Base-by-base conservation (phyloP, 768 basidiomycete genomes). In the Collybiopsis confluens region DNA sequence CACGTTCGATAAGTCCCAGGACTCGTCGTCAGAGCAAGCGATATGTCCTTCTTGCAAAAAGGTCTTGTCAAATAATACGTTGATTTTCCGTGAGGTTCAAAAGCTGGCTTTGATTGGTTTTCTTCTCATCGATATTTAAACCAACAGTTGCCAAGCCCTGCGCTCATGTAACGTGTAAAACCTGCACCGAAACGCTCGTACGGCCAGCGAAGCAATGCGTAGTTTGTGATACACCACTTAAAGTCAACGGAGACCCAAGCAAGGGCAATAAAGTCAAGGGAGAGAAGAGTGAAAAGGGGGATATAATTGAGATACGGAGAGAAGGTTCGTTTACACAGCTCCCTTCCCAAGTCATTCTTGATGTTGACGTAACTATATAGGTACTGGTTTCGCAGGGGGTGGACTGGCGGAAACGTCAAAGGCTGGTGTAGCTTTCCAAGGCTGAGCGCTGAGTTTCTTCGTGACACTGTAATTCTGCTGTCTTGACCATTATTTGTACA, bases 381-480 rank as follows among this genome's bases (percentile, higher is more conserved):
- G 92, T 23, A 98, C 95, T 9, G 94, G 95, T 0, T 98, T 90
- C 64, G 93, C 95, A 7, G 89, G 90, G 50, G 94, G 95, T n/a
- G 95, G 95, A 5, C 69, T 92, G 59, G 92, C 93, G n/a, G 92
- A 96, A 70, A 88, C 89, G 0, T 85, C 81, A 35, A 87, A 81
- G 65, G 75, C 74, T 26, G 92, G 92, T 1, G 71, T 92, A 11
- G 87, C 92, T 0, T 96, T 98, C 73, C 92, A 95, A 64, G 92
- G 90, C 40, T 93, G 62, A 48, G n/a, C 23, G n/a, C n/a, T 5
- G n/a, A 42, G 16, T 23, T n/a, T n/a, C n/a, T n/a, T n/a, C n/a
- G n/a, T n/a, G n/a, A n/a, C n/a, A n/a, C n/a, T n/a, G n/a, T n/a
- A n/a, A n/a, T n/a, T n/a, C n/a, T n/a, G n/a, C n/a, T n/a, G n/a